Base-by-base conservation (phyloP, 2,329 filamentous ascomycete species). In the Aulographum hederae region DNA sequence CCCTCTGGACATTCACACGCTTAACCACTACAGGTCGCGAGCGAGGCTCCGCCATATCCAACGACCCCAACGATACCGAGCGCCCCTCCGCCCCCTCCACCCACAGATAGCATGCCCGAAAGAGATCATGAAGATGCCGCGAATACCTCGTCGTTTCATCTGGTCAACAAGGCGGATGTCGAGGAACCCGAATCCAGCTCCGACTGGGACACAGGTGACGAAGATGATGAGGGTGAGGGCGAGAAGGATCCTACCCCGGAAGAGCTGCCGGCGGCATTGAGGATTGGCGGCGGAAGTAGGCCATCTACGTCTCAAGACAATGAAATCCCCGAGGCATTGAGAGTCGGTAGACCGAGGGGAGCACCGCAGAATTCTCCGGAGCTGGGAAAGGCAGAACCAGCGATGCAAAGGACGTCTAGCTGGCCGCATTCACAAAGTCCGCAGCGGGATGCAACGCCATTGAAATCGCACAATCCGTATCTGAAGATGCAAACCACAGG, bases 381-480 rank as follows among this genome's bases (percentile, higher is more conserved):
- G 18, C 29, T 30, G 28, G 16, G 36, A 31, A 15, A 31, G 28
- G 13, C 26, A 32, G 20, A 29, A 26, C 8, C 10, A 11, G 8
- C 15, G 14, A 11, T 16, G 14, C 29, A 18, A 8, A 21, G 18
- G 8, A 20, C 8, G 14, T 6, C 8, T 6, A 26, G 8, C 14
- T 6, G 6, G 12, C 14, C 8, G 8, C 17, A 8, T 21, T 6
- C 8, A 14, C 6, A 31, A 8, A 21, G 8, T 10, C 5, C 13
- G n/a, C 13, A 13, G 26, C 19, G 2, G 14, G 26, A 15, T 28
- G 16, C 15, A 23, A 34, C 46, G 20, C 46, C 48, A 1, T 38
- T 57, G 14, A 41, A 54, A 35, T 57, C 55, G 3, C 56, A 59
- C 37, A 60, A 60, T 34, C 57, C 58, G 6, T 60, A 60, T 37